Conservation (phyloP, 768 basidiomycete genomes). For the Tephrocybe rancida region DNA sequence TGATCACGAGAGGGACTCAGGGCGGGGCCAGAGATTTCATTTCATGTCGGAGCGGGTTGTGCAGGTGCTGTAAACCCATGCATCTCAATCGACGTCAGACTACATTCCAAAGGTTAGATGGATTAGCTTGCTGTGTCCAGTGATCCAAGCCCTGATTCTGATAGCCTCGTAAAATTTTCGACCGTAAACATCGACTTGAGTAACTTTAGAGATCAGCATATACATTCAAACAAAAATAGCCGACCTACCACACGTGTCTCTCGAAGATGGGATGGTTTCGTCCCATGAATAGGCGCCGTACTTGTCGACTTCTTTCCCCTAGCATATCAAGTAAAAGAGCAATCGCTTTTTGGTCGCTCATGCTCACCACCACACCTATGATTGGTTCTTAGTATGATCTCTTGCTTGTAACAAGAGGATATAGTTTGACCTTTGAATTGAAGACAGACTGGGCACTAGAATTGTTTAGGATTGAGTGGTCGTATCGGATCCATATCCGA, state of each 20-base stretch:
- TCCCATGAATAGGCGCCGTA: neutral
- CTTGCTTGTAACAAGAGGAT: neutral
- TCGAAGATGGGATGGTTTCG: neutral
- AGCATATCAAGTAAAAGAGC: neutral
- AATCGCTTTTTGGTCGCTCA: neutral
- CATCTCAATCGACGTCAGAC: too few species aligned
- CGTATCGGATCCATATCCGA: neutral
- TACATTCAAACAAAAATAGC: neutral
- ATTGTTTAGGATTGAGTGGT: neutral
- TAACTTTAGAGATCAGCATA: neutral
- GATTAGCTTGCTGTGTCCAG: neutral
- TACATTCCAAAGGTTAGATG: too few species aligned
- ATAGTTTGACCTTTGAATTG: neutral
- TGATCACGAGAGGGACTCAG: constrained; percentile 16
- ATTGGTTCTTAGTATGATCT: neutral
- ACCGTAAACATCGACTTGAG: neutral
- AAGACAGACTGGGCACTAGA: neutral
- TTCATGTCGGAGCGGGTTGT: constrained; percentile 6
- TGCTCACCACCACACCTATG: neutral
- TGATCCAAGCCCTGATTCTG: neutral
- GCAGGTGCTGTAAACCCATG: too few species aligned
- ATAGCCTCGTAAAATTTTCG: neutral
- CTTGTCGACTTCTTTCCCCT: neutral
- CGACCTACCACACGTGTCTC: neutral
- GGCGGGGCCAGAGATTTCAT: constrained; percentile 6